Conservation (phyloP, 2,329 filamentous ascomycete species). For the Macrophomina tecta region DNA sequence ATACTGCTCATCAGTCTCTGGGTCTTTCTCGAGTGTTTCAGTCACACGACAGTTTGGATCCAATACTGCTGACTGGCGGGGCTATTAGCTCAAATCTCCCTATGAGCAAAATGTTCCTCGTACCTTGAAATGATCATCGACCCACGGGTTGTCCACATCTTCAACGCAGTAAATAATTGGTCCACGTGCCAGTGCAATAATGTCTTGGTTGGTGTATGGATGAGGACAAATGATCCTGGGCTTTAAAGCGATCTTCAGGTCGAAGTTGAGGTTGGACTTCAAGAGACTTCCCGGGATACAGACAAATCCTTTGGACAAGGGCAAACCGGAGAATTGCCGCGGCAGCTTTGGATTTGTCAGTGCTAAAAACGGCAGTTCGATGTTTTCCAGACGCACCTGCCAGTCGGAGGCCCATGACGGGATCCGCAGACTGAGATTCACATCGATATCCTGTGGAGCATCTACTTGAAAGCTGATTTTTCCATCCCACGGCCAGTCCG, state of each 20-base stretch:
- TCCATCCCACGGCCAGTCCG: constrained; percentile 65
- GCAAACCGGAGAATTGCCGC: too few species aligned
- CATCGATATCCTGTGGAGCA: constrained; percentile 38
- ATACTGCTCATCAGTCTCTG: background rate
- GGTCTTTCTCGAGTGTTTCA: constrained; percentile 10
- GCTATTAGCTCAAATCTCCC: constrained; percentile 13
- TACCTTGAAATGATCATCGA: constrained; percentile 60
- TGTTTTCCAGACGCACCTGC: constrained; percentile 33
- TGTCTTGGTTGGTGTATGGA: constrained; percentile 63
- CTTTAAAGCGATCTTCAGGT: constrained; percentile 41
- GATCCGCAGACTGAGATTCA: constrained; percentile 58
- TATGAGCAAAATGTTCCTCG: background rate
- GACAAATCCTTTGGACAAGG: constrained; percentile 43
- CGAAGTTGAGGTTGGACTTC: constrained; percentile 38
- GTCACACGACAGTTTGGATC: constrained; percentile 8
- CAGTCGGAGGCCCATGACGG: constrained; percentile 57
- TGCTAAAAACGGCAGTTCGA: background rate
- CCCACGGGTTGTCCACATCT: constrained; percentile 64
- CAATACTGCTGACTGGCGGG: constrained; percentile 22
- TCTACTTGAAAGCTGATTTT: constrained; percentile 55
- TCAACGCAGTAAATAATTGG: constrained; percentile 68
- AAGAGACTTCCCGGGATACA: constrained; percentile 45
- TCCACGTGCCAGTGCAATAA: constrained; percentile 60
- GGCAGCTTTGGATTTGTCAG: background rate
- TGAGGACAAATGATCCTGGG: constrained; percentile 60